Evolutionary conservation across 345 rosid species (phyloP), one percentile per base, ranked within the genome.

Genomic region (Syzygium aqueum): DNA sequence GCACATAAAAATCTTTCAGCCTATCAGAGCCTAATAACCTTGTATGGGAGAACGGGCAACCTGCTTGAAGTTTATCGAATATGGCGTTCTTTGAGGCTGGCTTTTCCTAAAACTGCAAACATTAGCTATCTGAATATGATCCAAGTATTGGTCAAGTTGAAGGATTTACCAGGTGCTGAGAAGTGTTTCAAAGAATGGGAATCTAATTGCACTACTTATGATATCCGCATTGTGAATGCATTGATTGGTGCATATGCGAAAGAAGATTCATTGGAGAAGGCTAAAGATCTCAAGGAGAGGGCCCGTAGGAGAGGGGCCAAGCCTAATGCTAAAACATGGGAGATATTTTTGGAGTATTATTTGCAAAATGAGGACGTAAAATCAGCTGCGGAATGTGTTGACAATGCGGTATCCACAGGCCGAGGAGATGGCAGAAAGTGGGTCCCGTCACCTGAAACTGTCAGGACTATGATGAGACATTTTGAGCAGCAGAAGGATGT

Each of bases 101-200:
- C 99, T 89, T 95, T 92, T 87, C 95, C 89, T 6, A 95, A 92
- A 90, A 94, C 98, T 59, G 91, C 95, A 46, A 94, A 96, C 85
- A 91, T 94, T 78, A 95, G 96, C 84, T 97, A 95, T 93, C 92
- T 97, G 89, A 97, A 97, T 91, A 95, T 95, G 98, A 94, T 96
- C 80, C 99, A 96, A 90, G 98, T 92, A 61, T 89, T 97, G 78
- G 93, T 94, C 85, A 97, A 92, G 88, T 92, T 97, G 94, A 94
- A 97, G 83, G 99, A 97, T 92, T 85, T 97, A 40, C 96, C 96
- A 0, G 99, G 98, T 80, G 98, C 99, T 2, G 99, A 95, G 93
- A 95, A 96, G 89, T 90, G 98, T 89, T 95, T 94, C 91, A 94
- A 90, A 89, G 99, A 97, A 88, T 97, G 99, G 98, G 95, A 94